Base-by-base conservation (phyloP, 2,329 filamentous ascomycete species). In the Aphanoascus verrucosus region DNA sequence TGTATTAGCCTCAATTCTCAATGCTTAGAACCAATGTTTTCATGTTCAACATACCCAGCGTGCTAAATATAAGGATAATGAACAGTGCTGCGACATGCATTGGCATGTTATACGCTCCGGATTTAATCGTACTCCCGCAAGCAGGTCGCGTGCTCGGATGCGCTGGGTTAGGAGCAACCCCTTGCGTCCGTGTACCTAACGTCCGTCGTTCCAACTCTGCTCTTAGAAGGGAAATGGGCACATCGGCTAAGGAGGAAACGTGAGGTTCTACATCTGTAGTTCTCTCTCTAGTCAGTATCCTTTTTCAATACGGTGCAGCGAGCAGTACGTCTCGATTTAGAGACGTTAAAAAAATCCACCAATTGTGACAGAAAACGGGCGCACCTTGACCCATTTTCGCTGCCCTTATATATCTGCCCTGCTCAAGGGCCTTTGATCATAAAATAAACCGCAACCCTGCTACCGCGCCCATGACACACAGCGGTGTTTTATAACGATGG, bases 81-180 rank as follows among this genome's bases (percentile, higher is more conserved):
- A 85, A 72, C 54, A 88, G 68, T 42, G 84, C 84, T 62, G 82
- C 78, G 49, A 87, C 77, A 64, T 88, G 84, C 41, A 83, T 71
- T 1, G 77, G 72, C 0, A 81, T 84, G 59, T 87, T 82, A 67
- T 88, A 88, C 5, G 60, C 59, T 34, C 69, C 69, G 28, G 61
- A 58, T 41, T 63, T 59, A 12, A 55, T 61, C 28, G 68, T 69
- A 44, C 57, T 57, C 11, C 70, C 70, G 54, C 70, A 72, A 42
- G 61, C 56, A 48, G 67, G 57, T 14, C 61, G 58, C 38, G 62
- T 37, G 23, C 28, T 23, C n/a, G 54, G 17, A 34, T 49, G 44
- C 37, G 51, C 40, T 28, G 38, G 31, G 12, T 14, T 14, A 28
- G 31, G 44, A 34, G 35, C 31, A 48, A 19, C 47, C 19, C 37